A percentile compares a stretch with the other conserved stretches of the same genome.
Conservation (phyloP, 164 flowering plant genomes). For the Sedum album region DNA sequence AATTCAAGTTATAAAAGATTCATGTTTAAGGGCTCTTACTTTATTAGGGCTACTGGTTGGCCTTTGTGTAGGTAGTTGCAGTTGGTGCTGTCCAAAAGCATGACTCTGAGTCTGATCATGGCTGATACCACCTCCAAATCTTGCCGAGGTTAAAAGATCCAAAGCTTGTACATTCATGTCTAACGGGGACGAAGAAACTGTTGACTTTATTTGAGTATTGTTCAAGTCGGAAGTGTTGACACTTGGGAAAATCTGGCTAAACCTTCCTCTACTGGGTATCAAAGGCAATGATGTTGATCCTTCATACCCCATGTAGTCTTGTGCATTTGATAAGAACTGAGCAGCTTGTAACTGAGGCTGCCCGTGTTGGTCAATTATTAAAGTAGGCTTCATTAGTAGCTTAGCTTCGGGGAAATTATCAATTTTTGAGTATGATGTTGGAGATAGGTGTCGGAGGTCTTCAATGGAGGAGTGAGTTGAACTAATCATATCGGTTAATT, state of each 20-base stretch:
- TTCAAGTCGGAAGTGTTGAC: slow-evolving; percentile 37
- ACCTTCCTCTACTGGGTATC: slow-evolving; percentile 23
- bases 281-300: slow-evolving; percentile 6
- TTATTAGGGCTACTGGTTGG: slow-evolving; percentile 21
- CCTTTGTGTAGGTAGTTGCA: slow-evolving; percentile 30
- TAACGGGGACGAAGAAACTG: slow-evolving; percentile 24
- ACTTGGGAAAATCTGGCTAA: slow-evolving; percentile 59
- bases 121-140: slow-evolving; percentile 24
- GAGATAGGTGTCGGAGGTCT: slow-evolving; percentile 16
- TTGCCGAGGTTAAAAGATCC: slow-evolving; percentile 45
- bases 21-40: not conserved
- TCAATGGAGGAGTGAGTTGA: not conserved
- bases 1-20: not conserved
- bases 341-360: slow-evolving; percentile 30
- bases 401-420: slow-evolving; percentile 14
- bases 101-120: slow-evolving; percentile 18
- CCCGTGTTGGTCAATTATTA: slow-evolving; percentile 16
- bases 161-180: slow-evolving; percentile 48
- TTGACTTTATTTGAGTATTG: slow-evolving; percentile 8
- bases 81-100: slow-evolving; percentile 27
- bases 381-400: not conserved
- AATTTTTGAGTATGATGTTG: slow-evolving; percentile 10
- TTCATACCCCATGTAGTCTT: slow-evolving; percentile 16
- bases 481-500: slow-evolving; percentile 28
- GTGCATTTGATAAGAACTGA: slow-evolving; percentile 15